Base-by-base conservation (phyloP, 495 filamentous ascomycete species). In the Trichoderma orchidacearum region DNA sequence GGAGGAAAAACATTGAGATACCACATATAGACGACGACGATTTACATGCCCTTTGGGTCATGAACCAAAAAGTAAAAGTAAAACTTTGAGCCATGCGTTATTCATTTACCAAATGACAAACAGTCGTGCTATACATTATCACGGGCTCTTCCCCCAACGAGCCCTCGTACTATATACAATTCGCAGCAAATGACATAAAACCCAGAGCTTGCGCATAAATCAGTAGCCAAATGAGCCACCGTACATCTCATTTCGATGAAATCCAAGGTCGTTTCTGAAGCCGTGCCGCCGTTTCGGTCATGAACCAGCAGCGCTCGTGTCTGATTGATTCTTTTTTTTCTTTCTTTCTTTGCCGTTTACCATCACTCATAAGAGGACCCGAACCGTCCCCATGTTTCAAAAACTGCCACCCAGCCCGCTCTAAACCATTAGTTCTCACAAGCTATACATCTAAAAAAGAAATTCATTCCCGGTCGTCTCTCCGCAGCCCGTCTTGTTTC, bases 1-100 rank as follows among this genome's bases (percentile, higher is more conserved):
- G 31, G 53, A 58, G n/a, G 60, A 64, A n/a, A 67, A 62, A 56
- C 31, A 29, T 18, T 56, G 23, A 36, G 28, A 30, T 31, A 25
- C 28, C 1, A 17, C 53, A 36, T 7, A 25, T 1, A 27, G 18
- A 6, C 36, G 23, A 21, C 12, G 30, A 55, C 7, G 15, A 53
- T n/a, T 9, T 0, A 7, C n/a, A 17, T 25, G 7, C 8, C 1
- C 1, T 1, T 17, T 18, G 11, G 13, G n/a, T n/a, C n/a, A 13
- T 41, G n/a, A 7, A 41, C 17, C 9, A 41, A 17, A 3, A 17
- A 6, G n/a, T n/a, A 23, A 13, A 41, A 41, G n/a, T 21, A 41
- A 7, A 17, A 41, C 17, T 18, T n/a, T 41, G 2, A 18, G 36
- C 13, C 36, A 41, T 41, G 7, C 18, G 27, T 5, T 23, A 48